Base-by-base conservation (phyloP, 2,329 filamentous ascomycete genomes). In the Cladobotryum mycophilum region DNA sequence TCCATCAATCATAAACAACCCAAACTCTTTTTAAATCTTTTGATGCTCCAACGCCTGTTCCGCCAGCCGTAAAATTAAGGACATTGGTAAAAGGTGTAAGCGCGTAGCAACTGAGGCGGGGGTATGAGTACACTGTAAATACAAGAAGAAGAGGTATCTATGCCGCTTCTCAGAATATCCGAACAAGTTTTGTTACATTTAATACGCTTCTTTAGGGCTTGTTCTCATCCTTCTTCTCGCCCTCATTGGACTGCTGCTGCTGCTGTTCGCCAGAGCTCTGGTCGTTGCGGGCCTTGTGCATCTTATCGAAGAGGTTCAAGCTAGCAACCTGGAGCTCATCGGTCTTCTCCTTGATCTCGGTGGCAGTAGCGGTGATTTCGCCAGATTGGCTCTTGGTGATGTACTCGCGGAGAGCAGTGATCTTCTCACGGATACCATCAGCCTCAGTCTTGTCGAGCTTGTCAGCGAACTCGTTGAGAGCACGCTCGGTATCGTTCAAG, bases 231-330 rank as follows among this genome's bases (percentile, higher is more conserved):
- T 90, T 90, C 80, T 88, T 88, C 76, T 90, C 84, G 59, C 78
- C 83, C 69, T 88, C 84, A 55, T 79, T 64, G 63, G 73, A 70
- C 72, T 74, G 66, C 67, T 76, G 71, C 63, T 74, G 70, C 72
- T 74, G 66, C 67, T 76, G 71, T 63, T 74, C 62, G 69, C 64
- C 70, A 60, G 62, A 72, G 62, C 67, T 58, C 65, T 80, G 73
- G 67, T 81, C 87, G 61, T 75, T 71, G 63, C 89, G 86, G 61
- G 92, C 89, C 81, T 95, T 95, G 88, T 99, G 92, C 89, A 99
- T 96, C 87, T 97, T 96, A 79, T 97, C 93, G 73, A 99, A 97
- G 66, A 97, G 85, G 76, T 88, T 95, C 75, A 99, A 79, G 74
- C 87, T 92, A 61, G 92, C 89, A 70, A 87, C 88, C 79, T 97